Conservation (phyloP, 371 early-diverging fungal genomes). For the Rhizopus microsporus region DNA sequence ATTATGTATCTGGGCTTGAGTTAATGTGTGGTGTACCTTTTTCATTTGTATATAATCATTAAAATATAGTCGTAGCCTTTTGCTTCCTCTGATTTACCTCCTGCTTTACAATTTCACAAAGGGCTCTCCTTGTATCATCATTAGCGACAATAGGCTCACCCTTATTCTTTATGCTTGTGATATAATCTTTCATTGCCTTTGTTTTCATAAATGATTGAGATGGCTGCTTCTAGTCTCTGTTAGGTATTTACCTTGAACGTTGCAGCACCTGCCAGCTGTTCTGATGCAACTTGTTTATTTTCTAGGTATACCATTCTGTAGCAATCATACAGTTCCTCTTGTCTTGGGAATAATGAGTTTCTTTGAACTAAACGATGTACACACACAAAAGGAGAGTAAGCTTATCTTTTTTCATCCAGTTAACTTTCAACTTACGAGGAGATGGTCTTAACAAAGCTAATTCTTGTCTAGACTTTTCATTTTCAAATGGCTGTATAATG, state of each 20-base stretch:
- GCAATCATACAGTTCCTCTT: constrained; percentile 44
- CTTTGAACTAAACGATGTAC: constrained; percentile 20
- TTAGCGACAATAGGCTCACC: constrained; percentile 25
- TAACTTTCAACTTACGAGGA: constrained; percentile 23
- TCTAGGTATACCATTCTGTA: constrained; percentile 41
- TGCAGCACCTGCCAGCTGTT: constrained; percentile 61
- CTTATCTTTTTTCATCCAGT: too few species aligned
- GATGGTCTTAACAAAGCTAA: constrained; percentile 45
- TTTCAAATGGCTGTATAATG: constrained; percentile 46
- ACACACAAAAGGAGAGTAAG: too few species aligned
- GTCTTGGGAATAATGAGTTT: constrained; percentile 37
- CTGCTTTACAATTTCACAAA: constrained; percentile 23
- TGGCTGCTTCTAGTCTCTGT: not conserved
- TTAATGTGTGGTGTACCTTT: constrained; percentile 4
- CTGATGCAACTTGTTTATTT: constrained; percentile 17
- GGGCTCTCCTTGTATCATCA: constrained; percentile 24
- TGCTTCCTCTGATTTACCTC: constrained; percentile 21
- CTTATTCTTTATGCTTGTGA: constrained; percentile 24
- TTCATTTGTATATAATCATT: constrained; percentile 3
- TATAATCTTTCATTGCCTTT: constrained; percentile 40
- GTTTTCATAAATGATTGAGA: not conserved
- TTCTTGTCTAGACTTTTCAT: constrained; percentile 39
- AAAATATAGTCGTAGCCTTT: not conserved
- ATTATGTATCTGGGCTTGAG: not conserved
- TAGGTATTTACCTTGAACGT: constrained; percentile 48